Conservation (phyloP, 2,329 filamentous ascomycete genomes). For the Alternaria conjuncta region DNA sequence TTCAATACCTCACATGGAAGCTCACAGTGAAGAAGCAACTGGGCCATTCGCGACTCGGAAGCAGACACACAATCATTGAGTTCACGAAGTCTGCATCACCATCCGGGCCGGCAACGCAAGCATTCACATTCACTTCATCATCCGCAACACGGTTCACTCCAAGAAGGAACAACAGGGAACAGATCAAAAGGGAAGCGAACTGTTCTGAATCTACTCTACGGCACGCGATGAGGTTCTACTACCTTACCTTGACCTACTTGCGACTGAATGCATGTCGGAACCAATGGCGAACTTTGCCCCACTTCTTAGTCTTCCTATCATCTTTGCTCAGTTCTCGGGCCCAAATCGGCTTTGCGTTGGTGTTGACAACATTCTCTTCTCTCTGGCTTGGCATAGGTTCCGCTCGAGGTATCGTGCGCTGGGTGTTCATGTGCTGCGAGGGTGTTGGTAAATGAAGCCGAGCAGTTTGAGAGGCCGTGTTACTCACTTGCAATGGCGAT, state of each 20-base stretch:
- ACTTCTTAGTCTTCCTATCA: not conserved
- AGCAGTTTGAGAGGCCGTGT: not conserved
- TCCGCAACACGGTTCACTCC: not conserved
- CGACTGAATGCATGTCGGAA: not conserved
- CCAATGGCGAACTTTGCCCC: not conserved
- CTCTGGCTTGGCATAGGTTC: not conserved
- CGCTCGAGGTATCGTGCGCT: not conserved
- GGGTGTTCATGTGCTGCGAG: not conserved
- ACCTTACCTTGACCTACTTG: not conserved
- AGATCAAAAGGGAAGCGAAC: not conserved
- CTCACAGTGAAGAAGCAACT: not conserved
- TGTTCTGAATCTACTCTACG: not conserved
- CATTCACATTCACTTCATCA: not conserved
- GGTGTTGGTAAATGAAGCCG: not conserved
- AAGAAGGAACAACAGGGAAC: not conserved
- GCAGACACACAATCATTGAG: not conserved
- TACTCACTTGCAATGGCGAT: not conserved
- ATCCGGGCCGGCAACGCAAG: not conserved
- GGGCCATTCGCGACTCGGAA: not conserved
- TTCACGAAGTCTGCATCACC: not conserved
- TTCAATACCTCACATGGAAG: not conserved
- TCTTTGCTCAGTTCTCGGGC: not conserved
- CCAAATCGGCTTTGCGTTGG: not conserved
- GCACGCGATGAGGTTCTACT: not conserved
- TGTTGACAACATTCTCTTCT: not conserved